Evolutionary conservation across 2,329 filamentous ascomycete species (phyloP).

Genomic region (Cryphonectria radicalis): DNA sequence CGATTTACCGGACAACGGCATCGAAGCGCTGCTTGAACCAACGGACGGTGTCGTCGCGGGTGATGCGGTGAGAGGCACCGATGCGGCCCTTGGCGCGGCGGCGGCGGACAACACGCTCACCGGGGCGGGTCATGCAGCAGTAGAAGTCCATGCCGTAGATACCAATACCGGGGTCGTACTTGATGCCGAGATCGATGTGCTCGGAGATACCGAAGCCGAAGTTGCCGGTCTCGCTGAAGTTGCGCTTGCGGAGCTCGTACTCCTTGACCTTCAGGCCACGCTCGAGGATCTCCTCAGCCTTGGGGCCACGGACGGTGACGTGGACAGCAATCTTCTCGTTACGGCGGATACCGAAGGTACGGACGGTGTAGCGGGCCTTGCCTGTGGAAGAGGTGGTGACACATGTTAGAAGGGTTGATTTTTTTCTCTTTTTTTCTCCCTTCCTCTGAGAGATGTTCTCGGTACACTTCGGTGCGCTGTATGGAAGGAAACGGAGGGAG

Average conservation of each 20-base stretch:
- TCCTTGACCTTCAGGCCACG: constrained; percentile 99
- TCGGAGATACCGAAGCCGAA: constrained; percentile 99
- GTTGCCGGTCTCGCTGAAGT: constrained; percentile 99
- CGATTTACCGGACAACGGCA: constrained; percentile 93
- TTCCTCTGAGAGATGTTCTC: background rate
- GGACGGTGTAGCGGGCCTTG: constrained; percentile 99
- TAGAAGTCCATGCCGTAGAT: constrained; percentile 99
- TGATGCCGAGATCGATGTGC: constrained; percentile 99
- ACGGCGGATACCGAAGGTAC: constrained; percentile 99
- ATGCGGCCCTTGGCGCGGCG: constrained; percentile 86
- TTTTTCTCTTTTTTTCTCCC: background rate
- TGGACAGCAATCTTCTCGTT: constrained; percentile 99
- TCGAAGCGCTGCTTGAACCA: constrained; percentile 94
- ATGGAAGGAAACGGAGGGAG: background rate
- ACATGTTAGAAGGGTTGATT: constrained; percentile 4
- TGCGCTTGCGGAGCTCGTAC: constrained; percentile 98
- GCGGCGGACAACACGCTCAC: constrained; percentile 96
- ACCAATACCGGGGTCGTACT: constrained; percentile 98
- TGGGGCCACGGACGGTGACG: constrained; percentile 97
- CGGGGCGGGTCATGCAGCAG: constrained; percentile 99
- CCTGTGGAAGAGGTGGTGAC: constrained; percentile 51
- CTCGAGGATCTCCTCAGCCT: constrained; percentile 99
- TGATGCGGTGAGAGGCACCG: constrained; percentile 90
- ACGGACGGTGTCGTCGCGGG: constrained; percentile 92
- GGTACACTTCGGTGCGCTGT: background rate